Base-by-base conservation (phyloP, 257 asterid species). In the Thymus mandschuricus region DNA sequence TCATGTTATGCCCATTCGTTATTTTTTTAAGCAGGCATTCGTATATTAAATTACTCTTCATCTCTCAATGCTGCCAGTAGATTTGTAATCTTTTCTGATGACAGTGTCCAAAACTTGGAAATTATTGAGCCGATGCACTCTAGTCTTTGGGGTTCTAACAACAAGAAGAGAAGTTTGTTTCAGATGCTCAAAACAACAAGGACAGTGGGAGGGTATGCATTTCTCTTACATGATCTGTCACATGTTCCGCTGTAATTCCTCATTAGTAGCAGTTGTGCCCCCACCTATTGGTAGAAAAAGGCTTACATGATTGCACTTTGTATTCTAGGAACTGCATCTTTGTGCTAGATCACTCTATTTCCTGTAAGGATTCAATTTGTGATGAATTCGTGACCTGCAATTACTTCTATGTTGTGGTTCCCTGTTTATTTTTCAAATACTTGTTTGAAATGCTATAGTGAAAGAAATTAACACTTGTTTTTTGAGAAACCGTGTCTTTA, bases 91-190 rank as follows among this genome's bases (percentile, higher is more conserved):
- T 54, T 30, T 56, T 75, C 57, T 80, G 75, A 72, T 87, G 70
- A 63, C 96, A 94, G 99, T 66, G 96, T 94, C 66, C 97, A 88
- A 79, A 94, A 94, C 85, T 82, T 94, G 90, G 99, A 94, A 83
- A 86, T 94, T 69, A 89, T 91, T 63, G 99, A 94, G 81, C 89
- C 97, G 54, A 86, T 88, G 88, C 95, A 91, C 77, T 77, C 91
- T 57, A 76, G 86, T 75, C 96, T 91, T 72, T 74, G 84, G 84
- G 97, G 96, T 5, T 82, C 95, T 64, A 88, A 74, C 84, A 84
- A 46, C 85, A 94, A 86, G 77, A 94, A 94, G 86, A 86, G 88
- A 84, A 91, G 99, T 75, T 81, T 94, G 74, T 94, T 94, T 85
- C 96, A 89, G 79, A 87, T 89, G 97, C 97, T 94, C 81, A 91